Conservation (phyloP, 768 basidiomycete genomes). For the Leccinum olivaceopallidum region DNA sequence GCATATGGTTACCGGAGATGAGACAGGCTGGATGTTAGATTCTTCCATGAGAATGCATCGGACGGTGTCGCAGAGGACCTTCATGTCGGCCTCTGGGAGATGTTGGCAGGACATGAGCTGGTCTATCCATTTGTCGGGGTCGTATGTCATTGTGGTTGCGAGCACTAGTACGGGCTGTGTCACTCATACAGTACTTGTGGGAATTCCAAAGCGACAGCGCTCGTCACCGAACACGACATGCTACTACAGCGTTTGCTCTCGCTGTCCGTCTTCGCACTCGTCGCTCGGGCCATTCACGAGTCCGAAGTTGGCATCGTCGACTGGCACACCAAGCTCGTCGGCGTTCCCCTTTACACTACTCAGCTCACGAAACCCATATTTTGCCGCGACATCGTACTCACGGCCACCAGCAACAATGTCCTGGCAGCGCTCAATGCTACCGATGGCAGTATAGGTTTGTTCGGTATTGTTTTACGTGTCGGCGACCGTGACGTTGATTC, state of each 20-base stretch:
- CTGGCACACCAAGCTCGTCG: slow-evolving; percentile 82
- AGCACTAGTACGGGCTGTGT: neutral
- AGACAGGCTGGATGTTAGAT: slow-evolving; percentile 96
- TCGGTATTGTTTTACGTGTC: slow-evolving; percentile 10
- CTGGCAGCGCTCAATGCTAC: slow-evolving; percentile 68
- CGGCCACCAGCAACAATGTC: slow-evolving; percentile 73
- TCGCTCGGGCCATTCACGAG: slow-evolving; percentile 52
- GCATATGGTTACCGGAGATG: slow-evolving; percentile 91
- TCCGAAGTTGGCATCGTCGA: slow-evolving; percentile 60
- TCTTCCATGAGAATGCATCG: slow-evolving; percentile 91
- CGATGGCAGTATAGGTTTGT: slow-evolving; percentile 68
- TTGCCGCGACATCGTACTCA: slow-evolving; percentile 57
- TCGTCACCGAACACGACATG: neutral
- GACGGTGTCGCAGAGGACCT: slow-evolving; percentile 87
- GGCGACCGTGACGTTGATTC: neutral
- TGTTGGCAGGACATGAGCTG: slow-evolving; percentile 86
- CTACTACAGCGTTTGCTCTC: slow-evolving; percentile 20
- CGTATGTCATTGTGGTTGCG: slow-evolving; percentile 34
- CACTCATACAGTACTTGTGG: slow-evolving; percentile 10
- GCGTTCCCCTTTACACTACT: slow-evolving; percentile 61
- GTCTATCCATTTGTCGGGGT: slow-evolving; percentile 83
- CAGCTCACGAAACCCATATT: slow-evolving; percentile 59
- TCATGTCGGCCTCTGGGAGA: slow-evolving; percentile 91
- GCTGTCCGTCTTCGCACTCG: slow-evolving; percentile 19
- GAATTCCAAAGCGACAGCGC: slow-evolving; percentile 7